phyloP scores from a whole-genome alignment of 257 asterid genomes.

The Haberlea rhodopensis region DNA sequence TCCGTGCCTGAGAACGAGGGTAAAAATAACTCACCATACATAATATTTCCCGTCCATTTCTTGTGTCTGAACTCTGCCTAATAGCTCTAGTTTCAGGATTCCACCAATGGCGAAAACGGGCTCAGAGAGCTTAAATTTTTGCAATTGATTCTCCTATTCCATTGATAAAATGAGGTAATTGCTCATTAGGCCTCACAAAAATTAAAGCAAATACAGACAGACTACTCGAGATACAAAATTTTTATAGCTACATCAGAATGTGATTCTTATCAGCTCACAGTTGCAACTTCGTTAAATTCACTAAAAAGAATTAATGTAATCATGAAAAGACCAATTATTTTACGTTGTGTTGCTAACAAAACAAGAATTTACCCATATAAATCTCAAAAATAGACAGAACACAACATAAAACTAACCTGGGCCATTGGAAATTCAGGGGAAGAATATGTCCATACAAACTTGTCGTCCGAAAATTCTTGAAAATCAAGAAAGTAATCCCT shows the following conservation, averaged over 20 bases:
- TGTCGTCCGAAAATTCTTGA: slow-evolving; percentile 37
- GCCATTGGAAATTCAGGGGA: slow-evolving; percentile 70
- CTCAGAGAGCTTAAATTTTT: slow-evolving; percentile 68
- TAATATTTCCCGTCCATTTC: slow-evolving; percentile 64
- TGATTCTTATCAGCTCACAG: neutral
- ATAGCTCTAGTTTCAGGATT: slow-evolving; percentile 63
- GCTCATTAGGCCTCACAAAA: neutral
- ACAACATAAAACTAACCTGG: slow-evolving; percentile 45
- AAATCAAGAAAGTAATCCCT: slow-evolving; percentile 26
- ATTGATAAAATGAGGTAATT: slow-evolving; percentile 19
- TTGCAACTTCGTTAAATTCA: neutral
- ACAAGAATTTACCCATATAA: neutral
- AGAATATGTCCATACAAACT: slow-evolving; percentile 58
- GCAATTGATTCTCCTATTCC: slow-evolving; percentile 61
- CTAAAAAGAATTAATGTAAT: neutral
- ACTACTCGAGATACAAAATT: neutral
- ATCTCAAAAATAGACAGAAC: slow-evolving; percentile 6
- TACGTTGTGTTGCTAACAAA: neutral
- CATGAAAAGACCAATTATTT: neutral
- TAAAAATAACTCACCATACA: slow-evolving; percentile 53
- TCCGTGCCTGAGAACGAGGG: too few species aligned
- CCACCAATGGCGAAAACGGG: slow-evolving; percentile 77
- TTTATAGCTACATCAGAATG: neutral
- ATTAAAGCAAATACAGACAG: neutral
- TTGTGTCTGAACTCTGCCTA: slow-evolving; percentile 87